Evolutionary conservation across 192 early-diverging fungal genomes (phyloP).

Genomic region (Backusella sp.): DNA sequence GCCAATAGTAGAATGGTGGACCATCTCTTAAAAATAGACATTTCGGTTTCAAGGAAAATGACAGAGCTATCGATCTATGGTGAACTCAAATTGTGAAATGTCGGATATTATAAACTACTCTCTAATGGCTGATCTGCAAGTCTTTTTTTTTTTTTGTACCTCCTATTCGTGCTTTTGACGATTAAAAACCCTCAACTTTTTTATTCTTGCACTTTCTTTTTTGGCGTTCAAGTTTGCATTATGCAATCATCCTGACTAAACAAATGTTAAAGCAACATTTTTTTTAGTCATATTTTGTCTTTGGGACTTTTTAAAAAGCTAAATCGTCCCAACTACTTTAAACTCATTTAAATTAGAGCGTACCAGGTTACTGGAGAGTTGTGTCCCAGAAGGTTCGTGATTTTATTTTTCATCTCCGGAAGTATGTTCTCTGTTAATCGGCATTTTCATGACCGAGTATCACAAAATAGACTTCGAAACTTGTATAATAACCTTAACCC

Average conservation of each 20-base stretch:
- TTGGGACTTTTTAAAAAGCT: neutral
- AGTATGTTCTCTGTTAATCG: neutral
- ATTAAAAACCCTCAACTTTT: neutral
- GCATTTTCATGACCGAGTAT: neutral
- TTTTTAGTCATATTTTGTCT: neutral
- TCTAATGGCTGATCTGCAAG: neutral
- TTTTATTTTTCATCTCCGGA: neutral
- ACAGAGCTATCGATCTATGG: neutral
- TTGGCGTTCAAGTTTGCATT: neutral
- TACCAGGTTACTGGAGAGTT: neutral
- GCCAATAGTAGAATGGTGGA: neutral
- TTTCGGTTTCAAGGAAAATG: neutral
- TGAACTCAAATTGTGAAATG: neutral
- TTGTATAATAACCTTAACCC: neutral
- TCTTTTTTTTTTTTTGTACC: neutral
- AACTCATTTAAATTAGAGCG: neutral
- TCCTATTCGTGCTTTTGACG: neutral
- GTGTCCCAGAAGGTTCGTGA: neutral
- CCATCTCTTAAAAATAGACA: conserved; percentile 2
- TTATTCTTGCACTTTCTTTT: neutral
- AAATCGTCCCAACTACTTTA: neutral
- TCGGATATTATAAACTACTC: neutral
- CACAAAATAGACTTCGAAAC: neutral
- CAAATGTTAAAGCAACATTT: neutral
- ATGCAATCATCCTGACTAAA: neutral